Conservation (phyloP, 495 filamentous ascomycete species). For the Neurospora tetraspora region DNA sequence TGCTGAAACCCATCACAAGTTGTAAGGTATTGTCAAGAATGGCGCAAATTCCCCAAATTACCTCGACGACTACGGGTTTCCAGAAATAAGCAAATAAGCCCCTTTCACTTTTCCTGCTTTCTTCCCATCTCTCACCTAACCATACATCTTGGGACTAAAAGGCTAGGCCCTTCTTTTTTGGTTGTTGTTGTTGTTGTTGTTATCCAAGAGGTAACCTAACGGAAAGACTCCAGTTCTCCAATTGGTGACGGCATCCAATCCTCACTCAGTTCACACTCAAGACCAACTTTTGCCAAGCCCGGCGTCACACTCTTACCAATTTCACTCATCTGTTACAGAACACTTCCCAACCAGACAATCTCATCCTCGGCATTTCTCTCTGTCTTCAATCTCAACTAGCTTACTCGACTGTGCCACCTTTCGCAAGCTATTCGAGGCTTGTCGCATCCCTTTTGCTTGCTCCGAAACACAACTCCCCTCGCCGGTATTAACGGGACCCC, state of each 20-base stretch:
- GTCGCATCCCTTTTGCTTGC: neutral
- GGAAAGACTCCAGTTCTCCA: no score
- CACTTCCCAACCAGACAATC: neutral
- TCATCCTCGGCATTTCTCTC: neutral
- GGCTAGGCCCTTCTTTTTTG: neutral
- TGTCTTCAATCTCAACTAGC: neutral
- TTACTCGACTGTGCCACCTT: neutral
- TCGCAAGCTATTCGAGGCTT: neutral
- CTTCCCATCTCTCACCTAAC: neutral
- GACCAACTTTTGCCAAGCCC: neutral
- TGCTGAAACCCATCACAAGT: neutral
- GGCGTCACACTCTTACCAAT: neutral
- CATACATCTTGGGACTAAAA: neutral
- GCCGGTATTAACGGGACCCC: neutral
- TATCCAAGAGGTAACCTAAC: no score
- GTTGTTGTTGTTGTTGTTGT: neutral
- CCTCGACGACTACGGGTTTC: neutral
- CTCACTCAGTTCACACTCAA: neutral
- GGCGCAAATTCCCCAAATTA: neutral
- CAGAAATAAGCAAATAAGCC: neutral
- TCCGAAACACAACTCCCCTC: neutral
- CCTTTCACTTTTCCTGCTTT: neutral
- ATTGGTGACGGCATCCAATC: neutral
- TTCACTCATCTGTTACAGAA: neutral
- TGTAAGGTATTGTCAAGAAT: neutral